A percentile compares a stretch with the other conserved stretches of the same genome.
Evolutionary conservation across 2,329 filamentous ascomycete genomes (phyloP).

Genomic region (Colletotrichum kahawae): DNA sequence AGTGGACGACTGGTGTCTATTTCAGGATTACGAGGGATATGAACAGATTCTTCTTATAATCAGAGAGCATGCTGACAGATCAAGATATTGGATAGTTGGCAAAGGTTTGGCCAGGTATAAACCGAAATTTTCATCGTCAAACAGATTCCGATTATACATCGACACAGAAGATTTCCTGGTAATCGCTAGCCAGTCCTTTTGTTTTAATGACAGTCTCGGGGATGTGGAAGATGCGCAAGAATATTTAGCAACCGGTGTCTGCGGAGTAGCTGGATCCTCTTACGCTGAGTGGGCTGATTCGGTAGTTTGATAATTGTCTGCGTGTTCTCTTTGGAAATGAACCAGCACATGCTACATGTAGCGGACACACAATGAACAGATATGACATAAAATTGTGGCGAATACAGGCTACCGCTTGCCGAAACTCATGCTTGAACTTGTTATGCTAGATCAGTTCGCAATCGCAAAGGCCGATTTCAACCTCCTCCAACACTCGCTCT

Average conservation of each 20-base stretch:
- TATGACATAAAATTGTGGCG: background rate
- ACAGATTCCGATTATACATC: background rate
- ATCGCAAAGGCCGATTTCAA: conserved; percentile 27
- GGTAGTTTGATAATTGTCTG: background rate
- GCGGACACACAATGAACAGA: background rate
- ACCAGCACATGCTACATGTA: background rate
- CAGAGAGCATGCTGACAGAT: background rate
- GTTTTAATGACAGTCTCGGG: background rate
- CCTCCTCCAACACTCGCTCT: conserved; percentile 31
- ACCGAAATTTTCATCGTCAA: background rate
- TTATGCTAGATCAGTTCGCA: background rate
- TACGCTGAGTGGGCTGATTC: background rate
- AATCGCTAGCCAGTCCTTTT: background rate
- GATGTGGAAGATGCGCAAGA: background rate
- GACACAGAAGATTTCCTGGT: background rate
- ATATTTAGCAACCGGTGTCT: background rate
- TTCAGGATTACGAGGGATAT: background rate
- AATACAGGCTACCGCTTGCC: background rate
- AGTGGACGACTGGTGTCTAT: background rate
- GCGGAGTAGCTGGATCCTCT: background rate
- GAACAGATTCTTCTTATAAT: background rate
- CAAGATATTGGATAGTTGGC: background rate
- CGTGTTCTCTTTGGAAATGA: background rate
- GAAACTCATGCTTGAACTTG: background rate
- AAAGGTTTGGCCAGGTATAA: background rate